Evolutionary conservation across 2,329 filamentous ascomycete genomes (phyloP).

Genomic region (Xylaria hypoxylon): DNA sequence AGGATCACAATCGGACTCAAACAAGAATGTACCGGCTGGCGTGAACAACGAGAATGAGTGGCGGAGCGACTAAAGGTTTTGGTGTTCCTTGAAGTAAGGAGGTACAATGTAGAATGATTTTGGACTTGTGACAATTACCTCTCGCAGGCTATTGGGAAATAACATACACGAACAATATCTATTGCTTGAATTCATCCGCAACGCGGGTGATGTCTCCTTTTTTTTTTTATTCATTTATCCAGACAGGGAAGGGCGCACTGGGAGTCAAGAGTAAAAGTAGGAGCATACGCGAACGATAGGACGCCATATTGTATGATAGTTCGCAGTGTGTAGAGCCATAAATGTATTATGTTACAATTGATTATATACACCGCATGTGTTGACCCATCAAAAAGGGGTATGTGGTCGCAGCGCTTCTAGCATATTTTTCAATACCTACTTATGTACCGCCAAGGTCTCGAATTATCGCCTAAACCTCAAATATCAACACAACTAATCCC

Average conservation of each 20-base stretch:
- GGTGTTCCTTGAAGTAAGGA: neutral
- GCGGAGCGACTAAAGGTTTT: constrained; percentile 41
- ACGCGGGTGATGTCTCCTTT: neutral
- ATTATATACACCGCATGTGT: neutral
- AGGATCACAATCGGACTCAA: constrained; percentile 35
- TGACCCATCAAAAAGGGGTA: neutral
- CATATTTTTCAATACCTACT: neutral
- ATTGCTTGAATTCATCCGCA: constrained; percentile 4
- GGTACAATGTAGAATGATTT: neutral
- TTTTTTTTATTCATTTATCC: neutral
- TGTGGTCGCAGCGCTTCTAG: neutral
- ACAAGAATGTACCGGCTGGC: constrained; percentile 38
- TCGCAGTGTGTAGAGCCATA: neutral
- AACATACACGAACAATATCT: neutral
- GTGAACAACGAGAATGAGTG: constrained; percentile 50
- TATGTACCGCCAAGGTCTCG: no score
- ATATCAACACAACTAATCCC: no score
- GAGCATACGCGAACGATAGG: constrained; percentile 2
- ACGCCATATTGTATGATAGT: constrained; percentile 27
- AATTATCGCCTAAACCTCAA: no score
- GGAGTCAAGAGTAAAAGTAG: constrained; percentile 20
- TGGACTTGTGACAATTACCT: neutral
- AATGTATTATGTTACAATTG: constrained; percentile 9
- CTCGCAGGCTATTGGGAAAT: neutral
- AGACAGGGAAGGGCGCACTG: constrained; percentile 8